Evolutionary conservation across 768 basidiomycete genomes (phyloP), one percentile per base, ranked within the genome.

Genomic region (Serendipita vermifera): DNA sequence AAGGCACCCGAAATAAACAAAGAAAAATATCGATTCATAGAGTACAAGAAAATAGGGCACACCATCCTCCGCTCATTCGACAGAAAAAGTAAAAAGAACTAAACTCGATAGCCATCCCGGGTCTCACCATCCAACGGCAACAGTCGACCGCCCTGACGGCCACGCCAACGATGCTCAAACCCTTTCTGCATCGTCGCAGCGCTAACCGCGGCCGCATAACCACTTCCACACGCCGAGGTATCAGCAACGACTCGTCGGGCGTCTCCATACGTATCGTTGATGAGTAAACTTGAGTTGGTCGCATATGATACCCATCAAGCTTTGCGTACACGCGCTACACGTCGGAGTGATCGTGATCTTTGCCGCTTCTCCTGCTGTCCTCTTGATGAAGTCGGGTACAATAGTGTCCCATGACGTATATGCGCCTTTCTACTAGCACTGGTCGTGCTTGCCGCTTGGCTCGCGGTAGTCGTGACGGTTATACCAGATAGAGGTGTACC

Each of bases 271-370:
- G 41, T 48, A 20, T 46, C 27, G 24, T 27, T 46, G 40, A 57
- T 43, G 26, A 46, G 22, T 11, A 46, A 24, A 13, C 7, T 32
- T 20, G 15, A 17, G 27, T 43, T n/a, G 29, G 13, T 27, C 5
- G 40, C 56, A 33, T 43, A 43, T 3, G 64, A 72, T 61, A 15
- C 64, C 66, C 76, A 90, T 75, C 7, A 86, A 59, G 59, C 66
- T 73, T 65, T 78, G 75, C 20, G 78, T 78, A 66, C 87, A 90
- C 3, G 73, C 57, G 2, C 79, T 82, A 65, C 87, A 90, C 14
- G 77, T 73, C n/a, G 75, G 76, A 15, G 62, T 67, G 14, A 76
- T 72, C 20, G 68, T 67, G 57, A 73, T n/a, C n/a, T n/a, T n/a
- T n/a, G n/a, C n/a, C n/a, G n/a, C n/a, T n/a, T n/a, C 71, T 3